Evolutionary conservation across 169 alveolate genomes (phyloP).

Genomic region (Babesia ovis): DNA sequence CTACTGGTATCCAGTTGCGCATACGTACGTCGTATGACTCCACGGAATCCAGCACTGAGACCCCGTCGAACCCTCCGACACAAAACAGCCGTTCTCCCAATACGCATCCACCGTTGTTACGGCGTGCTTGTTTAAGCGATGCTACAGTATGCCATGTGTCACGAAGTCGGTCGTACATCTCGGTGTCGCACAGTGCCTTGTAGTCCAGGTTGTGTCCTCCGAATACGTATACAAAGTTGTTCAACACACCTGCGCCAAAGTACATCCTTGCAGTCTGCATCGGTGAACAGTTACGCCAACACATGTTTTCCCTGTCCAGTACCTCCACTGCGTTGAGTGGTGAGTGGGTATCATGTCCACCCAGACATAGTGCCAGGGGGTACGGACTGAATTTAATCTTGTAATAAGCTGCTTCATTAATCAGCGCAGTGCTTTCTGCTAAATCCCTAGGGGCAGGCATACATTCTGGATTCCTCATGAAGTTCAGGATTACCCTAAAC

Average conservation of each 20-base stretch:
- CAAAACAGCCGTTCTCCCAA: constrained; percentile 67
- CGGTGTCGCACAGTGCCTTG: constrained; percentile 89
- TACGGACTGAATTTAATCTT: constrained; percentile 83
- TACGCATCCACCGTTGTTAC: constrained; percentile 80
- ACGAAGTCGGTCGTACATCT: constrained; percentile 85
- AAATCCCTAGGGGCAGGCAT: constrained; percentile 77
- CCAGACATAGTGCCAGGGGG: constrained; percentile 79
- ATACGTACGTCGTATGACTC: constrained; percentile 85
- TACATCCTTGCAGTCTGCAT: constrained; percentile 84
- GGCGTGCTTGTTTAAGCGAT: constrained; percentile 79
- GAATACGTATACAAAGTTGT: constrained; percentile 81
- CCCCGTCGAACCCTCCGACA: constrained; percentile 87
- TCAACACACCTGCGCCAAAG: constrained; percentile 79
- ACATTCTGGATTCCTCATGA: constrained; percentile 79
- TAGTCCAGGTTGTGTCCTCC: constrained; percentile 90
- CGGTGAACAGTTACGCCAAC: constrained; percentile 87
- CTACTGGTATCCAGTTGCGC: constrained; percentile 83
- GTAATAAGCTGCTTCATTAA: constrained; percentile 82
- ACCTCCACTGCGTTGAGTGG: constrained; percentile 80
- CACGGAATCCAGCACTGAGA: constrained; percentile 75
- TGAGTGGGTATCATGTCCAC: constrained; percentile 84
- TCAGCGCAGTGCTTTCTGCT: constrained; percentile 78
- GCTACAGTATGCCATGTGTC: constrained; percentile 83
- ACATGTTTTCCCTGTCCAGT: constrained; percentile 81
- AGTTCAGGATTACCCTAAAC: constrained; percentile 81